Base-by-base conservation (phyloP, 495 filamentous ascomycete genomes). In the Umbilicaria muhlenbergii region DNA sequence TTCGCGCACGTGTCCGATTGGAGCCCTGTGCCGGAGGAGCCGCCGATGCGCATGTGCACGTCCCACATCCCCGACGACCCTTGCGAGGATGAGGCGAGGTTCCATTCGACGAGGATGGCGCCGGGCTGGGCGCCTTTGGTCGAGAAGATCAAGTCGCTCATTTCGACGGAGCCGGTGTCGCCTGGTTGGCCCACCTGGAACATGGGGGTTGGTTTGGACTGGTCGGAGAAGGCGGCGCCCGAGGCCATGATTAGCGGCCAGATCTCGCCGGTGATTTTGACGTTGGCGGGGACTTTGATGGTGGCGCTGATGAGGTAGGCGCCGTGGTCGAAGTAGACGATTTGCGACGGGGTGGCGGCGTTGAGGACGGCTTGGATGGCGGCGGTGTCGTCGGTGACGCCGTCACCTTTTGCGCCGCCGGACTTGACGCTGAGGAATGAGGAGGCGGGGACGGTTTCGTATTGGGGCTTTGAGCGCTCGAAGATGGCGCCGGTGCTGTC, bases 271-370 rank as follows among this genome's bases (percentile, higher is more conserved):
- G 80, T 80, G 55, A 96, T 89, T 36, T 58, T 59, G 58, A 84
- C 77, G 58, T 81, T 71, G 56, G 74, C 75, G 38, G 89, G 89
- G 3, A 96, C 70, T 56, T 80, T 77, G 60, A 98, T 63, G 2
- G 89, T 95, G 42, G 78, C 71, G 37, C 82, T 83, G 54, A 98
- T 68, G 15, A 93, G 61, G 62, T 94, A 98, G 19, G 80, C 77
- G 39, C 89, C 89, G 54, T 92, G 83, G 59, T 92, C 84, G 56
- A 98, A 92, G 70, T 83, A 96, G 43, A 94, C 72, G 41, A 95
- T 64, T 37, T 88, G 77, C 43, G 66, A 66, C 7, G 64, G 48
- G 13, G 62, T 63, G 13, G 65, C 77, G 43, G 65, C 73, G 57
- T 89, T 69, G 34, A 88, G 69, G 32, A 81, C 66, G 15, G 69